Evolutionary conservation across 306 rosid genomes (phyloP), one percentile per base, ranked within the genome.

Genomic region (Rosa persica): DNA sequence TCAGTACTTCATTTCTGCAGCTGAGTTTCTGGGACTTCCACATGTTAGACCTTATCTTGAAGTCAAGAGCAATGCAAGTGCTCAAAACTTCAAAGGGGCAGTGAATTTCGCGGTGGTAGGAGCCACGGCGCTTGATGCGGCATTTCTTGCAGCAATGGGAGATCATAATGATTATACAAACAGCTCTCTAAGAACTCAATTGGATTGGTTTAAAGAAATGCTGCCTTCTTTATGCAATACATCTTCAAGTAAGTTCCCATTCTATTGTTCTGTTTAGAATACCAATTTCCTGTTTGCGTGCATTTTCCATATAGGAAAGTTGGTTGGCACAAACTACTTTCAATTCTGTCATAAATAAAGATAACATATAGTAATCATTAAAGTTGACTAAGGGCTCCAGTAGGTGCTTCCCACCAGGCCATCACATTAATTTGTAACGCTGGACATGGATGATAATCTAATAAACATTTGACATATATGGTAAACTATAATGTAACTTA

Each of bases 81-180:
- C 68, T 70, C 78, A 49, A 49, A 69, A 77, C 12, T 44, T 13
- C n/a, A 17, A 62, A 9, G 67, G 72, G 42, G 93, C 88, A 5
- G 83, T 30, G 34, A 91, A 91, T 74, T 91, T 91, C 22, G 96
- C 93, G 0, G 89, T 91, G 5, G 17, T 13, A 4, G 96, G 93
- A 86, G 90, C 96, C 42, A 91, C 93, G 0, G 92, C 88, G 0
- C 73, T 88, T 44, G 85, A 86, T 0, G 27, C 4, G 0, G 58
- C 34, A 22, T 83, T 80, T 87, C 87, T 89, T 52, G 34, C 57
- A 17, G 76, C 81, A 10, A 81, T 25, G 58, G 86, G 85, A 30
- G 39, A 74, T 43, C 8, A 4, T 22, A 16, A 34, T 1, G 57
- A 67, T 43, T 0, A 3, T 0, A 81, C 81, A 13, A 89, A 87